phyloP scores from a whole-genome alignment of 1,284 basidiomycete species.

The Sutorius eximius region DNA sequence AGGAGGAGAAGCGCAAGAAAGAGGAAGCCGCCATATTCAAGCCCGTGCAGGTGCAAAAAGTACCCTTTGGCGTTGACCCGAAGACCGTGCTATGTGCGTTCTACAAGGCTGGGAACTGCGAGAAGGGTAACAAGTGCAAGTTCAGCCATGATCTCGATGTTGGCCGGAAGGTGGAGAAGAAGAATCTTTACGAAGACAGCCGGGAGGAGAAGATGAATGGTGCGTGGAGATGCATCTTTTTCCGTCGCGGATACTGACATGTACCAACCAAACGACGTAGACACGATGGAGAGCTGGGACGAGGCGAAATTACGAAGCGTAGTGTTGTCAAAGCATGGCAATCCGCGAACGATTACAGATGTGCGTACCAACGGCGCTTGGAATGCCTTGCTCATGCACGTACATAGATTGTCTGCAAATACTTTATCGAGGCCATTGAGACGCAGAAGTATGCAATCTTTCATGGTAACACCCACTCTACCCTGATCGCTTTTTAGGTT shows the following conservation, averaged over 20 bases:
- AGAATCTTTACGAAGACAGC: constrained; percentile 90
- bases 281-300: constrained; percentile 99
- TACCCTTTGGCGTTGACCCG: constrained; percentile 95
- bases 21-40: constrained; percentile 83
- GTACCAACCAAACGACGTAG: constrained; percentile 40
- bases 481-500: constrained; percentile 46
- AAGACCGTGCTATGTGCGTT: constrained; percentile 89
- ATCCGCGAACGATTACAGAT: constrained; percentile 91
- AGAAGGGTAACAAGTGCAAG: constrained; percentile 92
- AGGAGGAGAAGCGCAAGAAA: constrained; percentile 83
- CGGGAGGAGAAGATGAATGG: constrained; percentile 80
- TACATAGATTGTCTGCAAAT: constrained; percentile 91
- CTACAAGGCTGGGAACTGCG: constrained; percentile 87
- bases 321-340: constrained; percentile 86
- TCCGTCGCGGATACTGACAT: constrained; percentile 3
- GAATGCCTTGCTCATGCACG: constrained; percentile 4
- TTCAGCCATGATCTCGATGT: constrained; percentile 93
- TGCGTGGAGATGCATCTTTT: constrained; percentile 37
- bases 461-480: neutral
- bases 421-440: constrained; percentile 97
- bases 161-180: constrained; percentile 92
- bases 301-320: constrained; percentile 89
- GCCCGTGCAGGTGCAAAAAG: constrained; percentile 80
- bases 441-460: constrained; percentile 69
- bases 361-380: constrained; percentile 45